phyloP scores from a whole-genome alignment of 306 rosid genomes.

The Canavalia gladiata region DNA sequence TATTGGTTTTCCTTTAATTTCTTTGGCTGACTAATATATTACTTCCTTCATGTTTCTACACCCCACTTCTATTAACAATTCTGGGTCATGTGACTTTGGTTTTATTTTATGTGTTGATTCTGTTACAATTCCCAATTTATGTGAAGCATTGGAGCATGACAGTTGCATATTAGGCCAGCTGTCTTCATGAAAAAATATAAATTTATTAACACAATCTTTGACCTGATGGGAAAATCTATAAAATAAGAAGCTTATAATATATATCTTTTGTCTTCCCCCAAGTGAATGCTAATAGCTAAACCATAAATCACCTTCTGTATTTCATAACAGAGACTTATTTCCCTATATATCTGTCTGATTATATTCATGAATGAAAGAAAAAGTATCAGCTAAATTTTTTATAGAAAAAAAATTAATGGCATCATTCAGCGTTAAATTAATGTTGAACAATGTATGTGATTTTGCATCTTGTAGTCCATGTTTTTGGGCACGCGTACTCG shows the following conservation, averaged over 20 bases:
- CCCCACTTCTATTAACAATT: slow-evolving; percentile 27
- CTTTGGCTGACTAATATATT: background rate
- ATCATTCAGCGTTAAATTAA: slow-evolving; percentile 4
- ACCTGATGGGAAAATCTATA: slow-evolving; percentile 32
- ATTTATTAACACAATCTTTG: slow-evolving; percentile 10
- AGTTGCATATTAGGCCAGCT: slow-evolving; percentile 23
- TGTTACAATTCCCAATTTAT: slow-evolving; percentile 15
- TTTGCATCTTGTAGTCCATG: slow-evolving; percentile 26
- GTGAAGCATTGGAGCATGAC: slow-evolving; percentile 18
- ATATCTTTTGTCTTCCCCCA: background rate
- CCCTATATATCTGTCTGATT: slow-evolving; percentile 14
- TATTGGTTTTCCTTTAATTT: slow-evolving; percentile 31
- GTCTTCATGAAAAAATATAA: slow-evolving; percentile 20
- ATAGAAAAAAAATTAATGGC: background rate
- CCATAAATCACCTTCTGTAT: slow-evolving; percentile 9
- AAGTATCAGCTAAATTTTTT: background rate
- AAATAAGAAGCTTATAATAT: slow-evolving; percentile 40
- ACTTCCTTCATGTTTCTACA: slow-evolving; percentile 4
- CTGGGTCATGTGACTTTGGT: slow-evolving; percentile 23
- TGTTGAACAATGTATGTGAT: background rate
- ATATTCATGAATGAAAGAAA: slow-evolving; percentile 6
- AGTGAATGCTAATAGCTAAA: slow-evolving; percentile 18
- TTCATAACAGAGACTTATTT: background rate
- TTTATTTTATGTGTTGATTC: background rate
- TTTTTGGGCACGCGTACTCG: background rate